Evolutionary conservation across 164 flowering plant species (phyloP), one percentile per base, ranked within the genome.

Genomic region (Paratinospora sagittata): DNA sequence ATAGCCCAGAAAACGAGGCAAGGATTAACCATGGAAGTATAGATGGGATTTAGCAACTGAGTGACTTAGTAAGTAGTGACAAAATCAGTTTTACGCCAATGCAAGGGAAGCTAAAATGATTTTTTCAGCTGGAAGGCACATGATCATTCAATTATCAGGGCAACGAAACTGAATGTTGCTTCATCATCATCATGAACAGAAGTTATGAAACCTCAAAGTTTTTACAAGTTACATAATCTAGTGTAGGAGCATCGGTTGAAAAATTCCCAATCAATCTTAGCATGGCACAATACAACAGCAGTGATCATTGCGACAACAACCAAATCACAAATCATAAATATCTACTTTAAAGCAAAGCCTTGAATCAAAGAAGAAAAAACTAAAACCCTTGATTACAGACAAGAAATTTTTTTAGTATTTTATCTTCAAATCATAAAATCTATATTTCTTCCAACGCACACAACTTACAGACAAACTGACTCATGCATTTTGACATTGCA

Each of bases 101-200:
- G 34, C 34, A 30, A 30, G 34, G 2, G 34, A 1, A 30, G 34
- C 34, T 30, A 30, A 30, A 30, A 30, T 30, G 34, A 30, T 30
- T 30, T 1, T 30, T 30, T 30, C 34, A 30, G 34, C 34, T 1
- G 34, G 3, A 30, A 93, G 55, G 55, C 55, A 47, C 14, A 47
- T 47, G 55, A 47, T 2, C 34, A 30, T 47, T 47, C 19, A 8
- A 8, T 13, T 47, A 13, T 47, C 17, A 47, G 19, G 55, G 19
- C 55, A 19, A 47, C 4, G 19, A 47, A 47, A 47, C 14, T 47
- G 55, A 47, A 47, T 47, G 55, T 47, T 47, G 55, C 17, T 47
- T 47, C 14, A 14, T 47, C 55, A 14, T 47, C 55, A 47, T 47
- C 0, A 47, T 12, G 17, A 30, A 47, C 19, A 47, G 55, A 47